These are phyloP conservation scores for Gyrodon lividus DNA, from an alignment of 768 basidiomycete species.

Conservation along the genomic window DNA sequence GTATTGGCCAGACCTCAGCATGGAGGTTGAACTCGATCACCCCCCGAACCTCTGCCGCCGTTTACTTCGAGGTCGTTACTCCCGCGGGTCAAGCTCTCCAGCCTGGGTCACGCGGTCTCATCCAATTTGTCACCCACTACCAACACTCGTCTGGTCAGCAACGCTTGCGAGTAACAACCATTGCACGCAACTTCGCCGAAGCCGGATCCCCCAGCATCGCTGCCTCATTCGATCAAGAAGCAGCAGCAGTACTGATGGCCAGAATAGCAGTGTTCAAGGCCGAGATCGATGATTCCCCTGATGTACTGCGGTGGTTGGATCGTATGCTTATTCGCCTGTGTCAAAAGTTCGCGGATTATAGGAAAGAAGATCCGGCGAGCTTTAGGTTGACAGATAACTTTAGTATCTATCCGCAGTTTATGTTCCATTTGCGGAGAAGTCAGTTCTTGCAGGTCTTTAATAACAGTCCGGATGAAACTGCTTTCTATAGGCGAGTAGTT, in stretches of 20 bases:
- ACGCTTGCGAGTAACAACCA: conserved; percentile 94
- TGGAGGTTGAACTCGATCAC: conserved; percentile 96
- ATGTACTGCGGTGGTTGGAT: conserved; percentile 96
- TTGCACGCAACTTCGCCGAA: conserved; percentile 96
- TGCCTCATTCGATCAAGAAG: conserved; percentile 95
- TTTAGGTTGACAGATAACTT: conserved; percentile 95
- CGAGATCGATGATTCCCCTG: conserved; percentile 96
- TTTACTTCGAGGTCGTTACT: conserved; percentile 98
- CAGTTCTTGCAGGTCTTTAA: conserved; percentile 99
- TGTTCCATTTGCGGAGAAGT: conserved; percentile 97
- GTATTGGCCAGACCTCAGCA: conserved; percentile 96
- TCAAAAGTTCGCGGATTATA: conserved; percentile 98
- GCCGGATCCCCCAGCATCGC: conserved; percentile 94
- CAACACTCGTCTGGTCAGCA: conserved; percentile 96
- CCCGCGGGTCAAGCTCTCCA: conserved; percentile 92
- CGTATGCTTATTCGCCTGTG: conserved; percentile 97
- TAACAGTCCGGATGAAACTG: conserved; percentile 99
- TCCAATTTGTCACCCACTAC: conserved; percentile 98
- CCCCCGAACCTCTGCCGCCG: conserved; percentile 82
- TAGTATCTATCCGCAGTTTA: conserved; percentile 99
- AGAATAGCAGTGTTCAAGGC: conserved; percentile 99
- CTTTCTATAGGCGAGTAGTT: conserved; percentile 83
- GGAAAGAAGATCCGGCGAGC: conserved; percentile 94
- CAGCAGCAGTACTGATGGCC: conserved; percentile 96
- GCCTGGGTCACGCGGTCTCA: conserved; percentile 87